phyloP scores from a whole-genome alignment of 257 asterid genomes.

The Cynanchum wilfordii region DNA sequence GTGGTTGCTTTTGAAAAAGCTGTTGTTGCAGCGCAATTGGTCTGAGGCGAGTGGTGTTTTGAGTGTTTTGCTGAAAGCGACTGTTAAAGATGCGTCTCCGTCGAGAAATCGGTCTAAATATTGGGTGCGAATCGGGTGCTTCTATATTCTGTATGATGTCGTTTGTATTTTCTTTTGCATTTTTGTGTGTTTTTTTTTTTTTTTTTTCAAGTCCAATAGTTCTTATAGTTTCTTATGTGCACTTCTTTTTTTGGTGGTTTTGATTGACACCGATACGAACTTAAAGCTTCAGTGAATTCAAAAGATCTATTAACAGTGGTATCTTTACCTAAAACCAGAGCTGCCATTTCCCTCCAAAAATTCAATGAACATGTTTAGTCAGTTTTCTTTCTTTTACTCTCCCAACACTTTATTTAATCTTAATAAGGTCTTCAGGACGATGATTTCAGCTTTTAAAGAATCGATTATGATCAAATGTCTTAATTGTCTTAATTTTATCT shows the following conservation, averaged over 20 bases:
- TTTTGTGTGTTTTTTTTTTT: no score
- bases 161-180: not conserved
- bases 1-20: slow-evolving; percentile 35
- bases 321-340: not conserved
- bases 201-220: no score
- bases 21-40: slow-evolving; percentile 55
- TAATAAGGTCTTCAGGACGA: not conserved
- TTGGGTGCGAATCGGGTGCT: slow-evolving; percentile 32
- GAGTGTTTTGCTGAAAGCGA: slow-evolving; percentile 59
- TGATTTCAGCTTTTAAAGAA: not conserved
- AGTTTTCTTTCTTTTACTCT: no score
- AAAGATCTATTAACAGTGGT: not conserved
- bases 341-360: not conserved
- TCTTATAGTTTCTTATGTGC: not conserved
- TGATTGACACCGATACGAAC: not conserved
- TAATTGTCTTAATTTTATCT: not conserved
- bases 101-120: slow-evolving; percentile 57
- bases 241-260: not conserved
- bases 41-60: slow-evolving; percentile 68
- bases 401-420: not conserved
- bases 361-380: not conserved
- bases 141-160: not conserved
- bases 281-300: not conserved
- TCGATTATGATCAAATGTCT: not conserved
- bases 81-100: slow-evolving; percentile 36